Conservation (phyloP, 2,329 filamentous ascomycete genomes). For the Stemphylium beticola region DNA sequence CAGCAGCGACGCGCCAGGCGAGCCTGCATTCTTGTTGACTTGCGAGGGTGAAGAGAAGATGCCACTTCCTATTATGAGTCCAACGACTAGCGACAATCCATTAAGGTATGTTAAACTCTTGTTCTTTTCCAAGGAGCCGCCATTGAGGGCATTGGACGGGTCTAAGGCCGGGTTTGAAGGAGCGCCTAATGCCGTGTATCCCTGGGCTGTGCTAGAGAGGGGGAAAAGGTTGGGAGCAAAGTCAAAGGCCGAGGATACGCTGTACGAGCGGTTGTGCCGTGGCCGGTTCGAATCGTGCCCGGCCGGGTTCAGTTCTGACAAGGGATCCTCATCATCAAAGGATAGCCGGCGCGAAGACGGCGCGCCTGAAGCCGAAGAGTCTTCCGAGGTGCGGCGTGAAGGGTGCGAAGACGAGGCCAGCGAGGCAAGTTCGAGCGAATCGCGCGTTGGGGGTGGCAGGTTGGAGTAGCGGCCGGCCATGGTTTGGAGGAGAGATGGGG, state of each 20-base stretch:
- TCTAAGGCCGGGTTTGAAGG: slow-evolving; percentile 66
- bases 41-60: slow-evolving; percentile 96
- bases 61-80: slow-evolving; percentile 92
- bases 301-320: slow-evolving; percentile 63
- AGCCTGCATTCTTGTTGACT: slow-evolving; percentile 89
- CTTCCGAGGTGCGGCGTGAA: slow-evolving; percentile 69
- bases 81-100: slow-evolving; percentile 87
- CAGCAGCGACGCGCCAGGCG: slow-evolving; percentile 86
- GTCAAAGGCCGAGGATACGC: slow-evolving; percentile 91
- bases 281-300: slow-evolving; percentile 52
- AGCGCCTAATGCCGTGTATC: slow-evolving; percentile 84
- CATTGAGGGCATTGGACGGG: slow-evolving; percentile 65
- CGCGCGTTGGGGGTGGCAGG: slow-evolving; percentile 64
- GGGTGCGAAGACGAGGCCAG: slow-evolving; percentile 82
- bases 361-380: slow-evolving; percentile 80
- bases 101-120: slow-evolving; percentile 96
- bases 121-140: slow-evolving; percentile 87
- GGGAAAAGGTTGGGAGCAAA: slow-evolving; percentile 94
- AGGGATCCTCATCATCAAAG: slow-evolving; percentile 82
- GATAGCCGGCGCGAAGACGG: slow-evolving; percentile 93
- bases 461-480: slow-evolving; percentile 49
- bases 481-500: slow-evolving; percentile 21
- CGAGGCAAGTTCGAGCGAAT: slow-evolving; percentile 95
- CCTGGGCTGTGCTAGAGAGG: slow-evolving; percentile 77
- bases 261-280: slow-evolving; percentile 74